Evolutionary conservation across 345 rosid genomes (phyloP), one percentile per base, ranked within the genome.

Genomic region (Populus deltoides): DNA sequence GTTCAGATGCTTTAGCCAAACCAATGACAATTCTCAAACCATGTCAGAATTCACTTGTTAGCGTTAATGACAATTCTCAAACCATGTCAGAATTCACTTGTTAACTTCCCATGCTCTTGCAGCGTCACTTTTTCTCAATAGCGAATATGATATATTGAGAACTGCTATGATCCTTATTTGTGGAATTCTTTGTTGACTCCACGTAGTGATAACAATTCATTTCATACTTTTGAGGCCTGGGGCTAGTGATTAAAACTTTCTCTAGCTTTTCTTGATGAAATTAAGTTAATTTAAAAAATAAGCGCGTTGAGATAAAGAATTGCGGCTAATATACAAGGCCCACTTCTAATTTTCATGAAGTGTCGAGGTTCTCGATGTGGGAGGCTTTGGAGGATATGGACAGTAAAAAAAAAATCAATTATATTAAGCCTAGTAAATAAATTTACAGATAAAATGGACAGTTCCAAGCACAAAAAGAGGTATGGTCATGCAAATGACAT

Each of bases 21-120:
- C 77, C 68, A 79, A 41, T 57, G 10, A 41, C 5, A 18, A 53
- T 22, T 73, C 51, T 39, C 4, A 68, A 41, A 68, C 33, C 68
- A 55, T 66, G 61, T 67, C 73, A 41, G 69, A 68, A 76, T 7
- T 66, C 61, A 36, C 45, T 67, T 31, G 35, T 8, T 31, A 35
- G n/a, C 11, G 9, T 35, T 17, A 18, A 27, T 27, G 27, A 27
- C 27, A 27, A 27, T 27, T 27, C 1, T 27, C 27, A 67, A 39
- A 68, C 31, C 68, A 53, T 66, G 59, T 67, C 73, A 41, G 69
- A 68, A 76, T 7, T 66, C 61, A 35, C 45, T 67, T 16, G 35
- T 8, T 31, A 61, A 24, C 33, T 45, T 61, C 66, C 22, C 22
- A 47, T 31, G n/a, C 29, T 22, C 33, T 18, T 45, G 29, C 16